Conservation (phyloP, 495 filamentous ascomycete genomes). For the Podospora pseudocomata region DNA sequence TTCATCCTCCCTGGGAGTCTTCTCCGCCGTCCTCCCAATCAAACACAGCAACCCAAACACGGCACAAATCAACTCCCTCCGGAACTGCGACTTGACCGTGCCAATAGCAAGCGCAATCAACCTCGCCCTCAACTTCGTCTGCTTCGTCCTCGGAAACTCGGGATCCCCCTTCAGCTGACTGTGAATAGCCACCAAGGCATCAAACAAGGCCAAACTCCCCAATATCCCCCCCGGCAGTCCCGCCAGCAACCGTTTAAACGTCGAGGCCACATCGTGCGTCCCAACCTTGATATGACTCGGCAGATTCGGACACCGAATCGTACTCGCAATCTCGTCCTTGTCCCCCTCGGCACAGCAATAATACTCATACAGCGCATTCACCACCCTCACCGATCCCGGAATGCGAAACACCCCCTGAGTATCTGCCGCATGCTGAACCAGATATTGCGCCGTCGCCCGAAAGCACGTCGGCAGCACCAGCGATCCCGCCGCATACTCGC, state of each 20-base stretch:
- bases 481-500: constrained; percentile 59
- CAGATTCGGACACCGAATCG: constrained; percentile 51
- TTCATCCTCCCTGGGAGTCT: constrained; percentile 44
- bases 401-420: constrained; percentile 63
- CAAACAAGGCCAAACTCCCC: constrained; percentile 63
- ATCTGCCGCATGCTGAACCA: constrained; percentile 56
- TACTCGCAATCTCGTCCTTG: constrained; percentile 45
- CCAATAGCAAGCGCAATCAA: constrained; percentile 62
- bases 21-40: constrained; percentile 52
- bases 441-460: constrained; percentile 63
- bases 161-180: constrained; percentile 49
- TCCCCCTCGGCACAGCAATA: constrained; percentile 56
- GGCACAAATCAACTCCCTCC: constrained; percentile 61
- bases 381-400: constrained; percentile 52
- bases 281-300: constrained; percentile 52
- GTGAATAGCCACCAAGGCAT: constrained; percentile 60
- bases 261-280: constrained; percentile 67
- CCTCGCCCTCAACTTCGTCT: constrained; percentile 53
- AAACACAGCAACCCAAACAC: constrained; percentile 61
- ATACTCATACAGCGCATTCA: constrained; percentile 59
- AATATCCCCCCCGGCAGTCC: constrained; percentile 72
- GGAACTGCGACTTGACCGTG: constrained; percentile 52
- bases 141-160: constrained; percentile 47
- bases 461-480: constrained; percentile 71
- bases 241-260: constrained; percentile 66